These are phyloP conservation scores for Torrubiella hemipterigena DNA, from an alignment of 2,329 filamentous ascomycete genomes.

Conservation along the genomic window DNA sequence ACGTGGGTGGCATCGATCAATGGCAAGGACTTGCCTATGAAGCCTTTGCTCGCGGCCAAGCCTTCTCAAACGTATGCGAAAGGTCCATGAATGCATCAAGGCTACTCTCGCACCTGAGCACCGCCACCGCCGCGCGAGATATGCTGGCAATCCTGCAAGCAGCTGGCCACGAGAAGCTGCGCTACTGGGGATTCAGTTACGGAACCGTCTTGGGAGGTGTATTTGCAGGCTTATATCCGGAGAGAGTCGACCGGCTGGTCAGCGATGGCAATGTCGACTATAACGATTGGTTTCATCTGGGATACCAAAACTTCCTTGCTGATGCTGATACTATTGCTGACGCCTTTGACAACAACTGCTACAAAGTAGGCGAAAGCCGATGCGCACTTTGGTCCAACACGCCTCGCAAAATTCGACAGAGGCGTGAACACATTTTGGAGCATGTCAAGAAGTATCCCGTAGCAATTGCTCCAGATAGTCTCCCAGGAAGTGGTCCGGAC, in stretches of 20 bases:
- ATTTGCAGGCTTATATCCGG: conserved; percentile 39
- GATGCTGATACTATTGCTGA: conserved; percentile 42
- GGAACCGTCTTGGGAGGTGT: conserved; percentile 39
- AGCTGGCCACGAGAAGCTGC: conserved; percentile 27
- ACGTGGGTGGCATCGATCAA: conserved; percentile 31
- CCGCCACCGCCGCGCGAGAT: conserved; percentile 31
- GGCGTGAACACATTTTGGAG: conserved; percentile 26
- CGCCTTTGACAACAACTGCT: conserved; percentile 41
- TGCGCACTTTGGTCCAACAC: conserved; percentile 31
- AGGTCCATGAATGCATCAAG: conserved; percentile 19
- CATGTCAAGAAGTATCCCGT: conserved; percentile 29
- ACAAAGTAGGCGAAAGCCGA: conserved; percentile 32
- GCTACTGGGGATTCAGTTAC: conserved; percentile 45
- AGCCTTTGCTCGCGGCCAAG: conserved; percentile 27
- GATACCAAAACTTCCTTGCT: conserved; percentile 33
- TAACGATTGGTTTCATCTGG: conserved; percentile 37
- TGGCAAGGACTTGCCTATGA: conserved; percentile 33
- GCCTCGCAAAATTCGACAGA: conserved; percentile 23
- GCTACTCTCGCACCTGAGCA: conserved; percentile 29
- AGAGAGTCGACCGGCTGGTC: conserved; percentile 35
- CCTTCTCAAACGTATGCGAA: conserved; percentile 31
- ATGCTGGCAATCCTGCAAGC: conserved; percentile 33
- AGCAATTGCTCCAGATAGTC: no score
- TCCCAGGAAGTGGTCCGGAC: no score
- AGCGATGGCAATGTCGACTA: conserved; percentile 43